Conservation (phyloP, 2,329 filamentous ascomycete species). For the Emydomyces testavorans region DNA sequence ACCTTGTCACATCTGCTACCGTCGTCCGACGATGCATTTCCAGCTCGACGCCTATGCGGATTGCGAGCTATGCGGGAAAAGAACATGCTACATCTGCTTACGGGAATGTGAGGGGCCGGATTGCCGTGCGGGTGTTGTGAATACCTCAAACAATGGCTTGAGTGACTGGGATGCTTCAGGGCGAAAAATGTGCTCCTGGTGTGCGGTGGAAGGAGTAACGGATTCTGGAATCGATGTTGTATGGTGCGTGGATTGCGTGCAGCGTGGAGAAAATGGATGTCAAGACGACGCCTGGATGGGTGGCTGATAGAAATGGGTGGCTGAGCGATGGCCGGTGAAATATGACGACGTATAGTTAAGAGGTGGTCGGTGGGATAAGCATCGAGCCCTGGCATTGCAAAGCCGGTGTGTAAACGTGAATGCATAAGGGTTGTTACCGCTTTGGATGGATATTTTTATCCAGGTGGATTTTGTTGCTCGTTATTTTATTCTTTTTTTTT, state of each 20-base stretch:
- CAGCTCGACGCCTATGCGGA: conserved; percentile 34
- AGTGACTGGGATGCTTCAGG: conserved; percentile 7
- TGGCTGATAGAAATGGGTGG: too few species aligned
- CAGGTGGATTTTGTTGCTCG: neutral
- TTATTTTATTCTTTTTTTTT: neutral
- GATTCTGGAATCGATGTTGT: conserved; percentile 30
- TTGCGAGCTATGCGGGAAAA: conserved; percentile 30
- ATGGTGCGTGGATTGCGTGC: conserved; percentile 30
- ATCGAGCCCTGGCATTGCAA: too few species aligned
- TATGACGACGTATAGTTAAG: too few species aligned
- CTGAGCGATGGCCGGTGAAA: neutral
- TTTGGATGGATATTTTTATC: neutral
- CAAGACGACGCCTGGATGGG: conserved; percentile 10
- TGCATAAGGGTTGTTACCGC: neutral
- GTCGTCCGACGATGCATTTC: conserved; percentile 31
- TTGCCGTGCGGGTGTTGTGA: conserved; percentile 19
- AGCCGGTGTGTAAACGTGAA: neutral
- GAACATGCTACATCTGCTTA: conserved; percentile 35
- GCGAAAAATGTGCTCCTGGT: conserved; percentile 31
- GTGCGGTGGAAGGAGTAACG: conserved; percentile 31
- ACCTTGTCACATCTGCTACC: conserved; percentile 35
- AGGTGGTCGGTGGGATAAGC: too few species aligned
- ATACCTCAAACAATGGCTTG: neutral
- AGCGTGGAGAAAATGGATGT: conserved; percentile 8
- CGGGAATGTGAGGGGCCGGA: conserved; percentile 28